Conservation (phyloP, 2,329 filamentous ascomycete genomes). For the Colletotrichum sojae region DNA sequence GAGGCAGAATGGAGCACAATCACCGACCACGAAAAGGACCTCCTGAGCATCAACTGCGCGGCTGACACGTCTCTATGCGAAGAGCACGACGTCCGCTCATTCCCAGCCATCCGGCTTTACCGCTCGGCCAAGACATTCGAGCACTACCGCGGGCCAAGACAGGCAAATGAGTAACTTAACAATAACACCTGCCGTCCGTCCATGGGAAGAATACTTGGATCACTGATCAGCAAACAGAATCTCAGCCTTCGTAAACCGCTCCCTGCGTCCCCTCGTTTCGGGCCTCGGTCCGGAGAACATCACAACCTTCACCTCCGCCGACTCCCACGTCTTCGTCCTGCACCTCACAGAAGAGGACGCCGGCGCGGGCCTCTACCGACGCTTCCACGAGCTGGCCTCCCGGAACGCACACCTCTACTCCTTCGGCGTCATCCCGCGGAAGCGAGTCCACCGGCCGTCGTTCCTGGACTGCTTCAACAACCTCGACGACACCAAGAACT, state of each 20-base stretch:
- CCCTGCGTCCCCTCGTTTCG: slow-evolving; percentile 44
- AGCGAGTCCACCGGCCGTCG: slow-evolving; percentile 35
- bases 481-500: slow-evolving; percentile 52
- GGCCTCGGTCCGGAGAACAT: slow-evolving; percentile 18
- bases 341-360: slow-evolving; percentile 50
- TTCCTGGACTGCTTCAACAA: slow-evolving; percentile 58
- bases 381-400: slow-evolving; percentile 52
- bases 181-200: slow-evolving; percentile 44
- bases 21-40: slow-evolving; percentile 18
- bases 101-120: slow-evolving; percentile 62
- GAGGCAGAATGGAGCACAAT: slow-evolving; percentile 42
- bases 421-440: slow-evolving; percentile 52
- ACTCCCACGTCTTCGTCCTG: slow-evolving; percentile 60
- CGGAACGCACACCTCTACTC: slow-evolving; percentile 57
- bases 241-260: slow-evolving; percentile 21
- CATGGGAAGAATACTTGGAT: not conserved
- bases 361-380: slow-evolving; percentile 44
- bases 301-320: slow-evolving; percentile 52
- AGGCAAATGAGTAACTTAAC: slow-evolving; percentile 51
- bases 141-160: slow-evolving; percentile 61
- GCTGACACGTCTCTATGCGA: slow-evolving; percentile 53
- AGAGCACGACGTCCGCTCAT: slow-evolving; percentile 58
- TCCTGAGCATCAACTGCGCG: slow-evolving; percentile 58
- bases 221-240: slow-evolving; percentile 9
- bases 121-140: slow-evolving; percentile 49